phyloP scores from a whole-genome alignment of 2,329 filamentous ascomycete genomes.

The Ophiostoma triangulosporum region DNA sequence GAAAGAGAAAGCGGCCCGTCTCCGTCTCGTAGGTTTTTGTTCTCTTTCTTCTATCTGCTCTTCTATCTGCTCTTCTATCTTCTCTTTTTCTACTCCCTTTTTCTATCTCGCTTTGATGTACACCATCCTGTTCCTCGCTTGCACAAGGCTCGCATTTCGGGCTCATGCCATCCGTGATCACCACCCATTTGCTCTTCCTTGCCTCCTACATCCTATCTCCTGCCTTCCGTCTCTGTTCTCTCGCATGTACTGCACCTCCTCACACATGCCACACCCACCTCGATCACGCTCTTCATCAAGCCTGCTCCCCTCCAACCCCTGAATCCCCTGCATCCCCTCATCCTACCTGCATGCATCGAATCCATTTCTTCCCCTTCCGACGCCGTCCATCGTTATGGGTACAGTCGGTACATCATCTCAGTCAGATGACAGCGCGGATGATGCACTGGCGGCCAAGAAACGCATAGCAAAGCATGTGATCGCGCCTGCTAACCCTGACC shows the following conservation, averaged over 20 bases:
- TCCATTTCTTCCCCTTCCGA: background rate
- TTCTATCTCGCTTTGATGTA: background rate
- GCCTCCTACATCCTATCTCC: background rate
- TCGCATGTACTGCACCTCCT: background rate
- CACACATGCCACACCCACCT: background rate
- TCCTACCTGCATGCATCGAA: background rate
- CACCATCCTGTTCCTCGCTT: background rate
- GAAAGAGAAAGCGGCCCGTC: constrained; percentile 47
- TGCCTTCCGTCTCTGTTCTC: too few relatives aligned
- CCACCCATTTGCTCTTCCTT: background rate
- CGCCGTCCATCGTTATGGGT: background rate
- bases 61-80: constrained; percentile 10
- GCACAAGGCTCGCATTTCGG: constrained; percentile 5
- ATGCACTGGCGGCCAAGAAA: background rate
- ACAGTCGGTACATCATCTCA: constrained; percentile 3
- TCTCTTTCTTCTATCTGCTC: background rate
- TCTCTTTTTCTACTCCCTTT: background rate
- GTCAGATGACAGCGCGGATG: constrained; percentile 9
- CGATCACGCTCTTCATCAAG: background rate
- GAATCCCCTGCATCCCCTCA: background rate
- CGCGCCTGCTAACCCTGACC: constrained; percentile 1
- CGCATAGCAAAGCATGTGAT: background rate
- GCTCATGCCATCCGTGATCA: constrained; percentile 1
- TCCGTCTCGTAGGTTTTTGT: constrained; percentile 41
- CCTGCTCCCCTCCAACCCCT: background rate